phyloP scores from a whole-genome alignment of 495 filamentous ascomycete genomes.

The Cercophora sp. region DNA sequence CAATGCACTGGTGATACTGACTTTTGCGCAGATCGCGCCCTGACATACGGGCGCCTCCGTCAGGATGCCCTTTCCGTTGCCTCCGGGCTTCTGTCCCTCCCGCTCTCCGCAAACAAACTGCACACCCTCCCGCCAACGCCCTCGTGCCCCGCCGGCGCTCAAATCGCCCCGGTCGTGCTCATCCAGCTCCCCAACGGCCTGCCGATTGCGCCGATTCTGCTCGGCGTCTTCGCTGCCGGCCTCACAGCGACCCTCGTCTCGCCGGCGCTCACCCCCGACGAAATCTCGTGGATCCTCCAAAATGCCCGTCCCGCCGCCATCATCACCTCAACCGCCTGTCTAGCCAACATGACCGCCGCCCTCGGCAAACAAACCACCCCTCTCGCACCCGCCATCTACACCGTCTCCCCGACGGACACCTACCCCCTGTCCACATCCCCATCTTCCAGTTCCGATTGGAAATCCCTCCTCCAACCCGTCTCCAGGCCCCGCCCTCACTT shows the following conservation, averaged over 20 bases:
- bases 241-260: slow-evolving; percentile 32
- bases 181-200: slow-evolving; percentile 33
- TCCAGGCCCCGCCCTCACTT: neutral
- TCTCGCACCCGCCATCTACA: slow-evolving; percentile 21
- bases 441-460: slow-evolving; percentile 15
- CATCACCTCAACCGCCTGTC: slow-evolving; percentile 27
- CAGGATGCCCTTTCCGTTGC: slow-evolving; percentile 24
- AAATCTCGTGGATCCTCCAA: slow-evolving; percentile 31
- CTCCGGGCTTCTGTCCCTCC: slow-evolving; percentile 20
- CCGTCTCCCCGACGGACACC: slow-evolving; percentile 21
- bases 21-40: slow-evolving; percentile 26
- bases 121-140: slow-evolving; percentile 29
- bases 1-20: too few relatives aligned
- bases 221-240: slow-evolving; percentile 27
- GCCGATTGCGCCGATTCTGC: slow-evolving; percentile 24
- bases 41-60: slow-evolving; percentile 24
- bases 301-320: slow-evolving; percentile 29
- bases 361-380: slow-evolving; percentile 19
- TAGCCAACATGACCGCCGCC: slow-evolving; percentile 26
- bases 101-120: slow-evolving; percentile 20
- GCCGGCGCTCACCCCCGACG: slow-evolving; percentile 32
- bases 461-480: slow-evolving; percentile 12
- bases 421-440: slow-evolving; percentile 19
- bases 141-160: slow-evolving; percentile 24
- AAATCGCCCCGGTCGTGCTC: slow-evolving; percentile 32